Conservation (phyloP, 1,284 basidiomycete genomes). For the Pterula multifida region DNA sequence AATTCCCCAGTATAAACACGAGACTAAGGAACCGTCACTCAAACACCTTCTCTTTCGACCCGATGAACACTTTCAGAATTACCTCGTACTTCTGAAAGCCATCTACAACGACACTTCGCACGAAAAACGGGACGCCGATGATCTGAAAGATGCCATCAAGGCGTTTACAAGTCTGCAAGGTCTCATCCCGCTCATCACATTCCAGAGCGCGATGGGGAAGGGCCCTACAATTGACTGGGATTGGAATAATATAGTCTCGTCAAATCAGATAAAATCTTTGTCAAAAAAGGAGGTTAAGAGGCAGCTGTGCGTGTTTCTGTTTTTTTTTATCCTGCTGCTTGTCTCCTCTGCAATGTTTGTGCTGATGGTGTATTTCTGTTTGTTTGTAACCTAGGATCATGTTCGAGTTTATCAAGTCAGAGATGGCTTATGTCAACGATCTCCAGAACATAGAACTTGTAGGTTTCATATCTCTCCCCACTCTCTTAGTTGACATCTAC, state of each 20-base stretch:
- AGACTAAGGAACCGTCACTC: conserved; percentile 72
- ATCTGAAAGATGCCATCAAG: conserved; percentile 61
- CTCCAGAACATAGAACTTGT: conserved; percentile 80
- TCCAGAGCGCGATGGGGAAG: conserved; percentile 76
- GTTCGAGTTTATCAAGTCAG: conserved; percentile 91
- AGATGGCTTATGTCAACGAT: conserved; percentile 93
- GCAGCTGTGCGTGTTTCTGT: conserved; percentile 61
- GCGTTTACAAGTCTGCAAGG: conserved; percentile 70
- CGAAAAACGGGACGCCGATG: conserved; percentile 74
- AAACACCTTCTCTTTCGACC: conserved; percentile 83
- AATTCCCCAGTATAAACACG: conserved; percentile 48
- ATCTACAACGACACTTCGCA: conserved; percentile 71
- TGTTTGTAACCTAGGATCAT: conserved; percentile 49
- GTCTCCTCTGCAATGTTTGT: no score
- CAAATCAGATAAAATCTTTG: conserved; percentile 51
- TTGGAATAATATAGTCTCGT: conserved; percentile 80
- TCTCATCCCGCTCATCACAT: conserved; percentile 71
- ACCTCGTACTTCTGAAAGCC: conserved; percentile 79
- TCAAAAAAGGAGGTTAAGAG: conserved; percentile 73
- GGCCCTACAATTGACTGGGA: conserved; percentile 67
- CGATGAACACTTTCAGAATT: conserved; percentile 82
- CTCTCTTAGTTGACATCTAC: conserved; percentile 2
- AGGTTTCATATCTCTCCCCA: conserved; percentile 15
- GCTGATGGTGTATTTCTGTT: conserved; percentile 4
- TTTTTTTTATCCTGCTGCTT: no score